Conservation (phyloP, 148 eudicot species). For the Rhododendron griersonianum region DNA sequence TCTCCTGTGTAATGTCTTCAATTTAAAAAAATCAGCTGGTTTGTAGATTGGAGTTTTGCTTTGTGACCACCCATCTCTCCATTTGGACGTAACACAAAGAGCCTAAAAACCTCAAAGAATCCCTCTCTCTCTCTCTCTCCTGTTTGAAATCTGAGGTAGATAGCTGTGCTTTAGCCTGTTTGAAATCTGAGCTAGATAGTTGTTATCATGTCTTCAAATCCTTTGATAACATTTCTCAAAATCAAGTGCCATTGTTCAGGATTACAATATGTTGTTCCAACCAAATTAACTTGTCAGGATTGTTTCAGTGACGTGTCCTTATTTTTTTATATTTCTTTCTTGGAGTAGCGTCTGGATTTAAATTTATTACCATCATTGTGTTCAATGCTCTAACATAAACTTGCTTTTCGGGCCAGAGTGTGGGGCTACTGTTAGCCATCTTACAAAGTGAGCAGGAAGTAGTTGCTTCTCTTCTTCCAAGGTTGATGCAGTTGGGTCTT, state of each 20-base stretch:
- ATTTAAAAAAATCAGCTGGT: neutral
- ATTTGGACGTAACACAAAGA: neutral
- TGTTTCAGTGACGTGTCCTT: neutral
- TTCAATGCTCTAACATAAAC: conserved; percentile 6
- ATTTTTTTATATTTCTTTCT: neutral
- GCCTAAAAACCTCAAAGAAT: neutral
- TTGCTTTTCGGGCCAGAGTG: conserved; percentile 44
- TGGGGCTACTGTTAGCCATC: conserved; percentile 63
- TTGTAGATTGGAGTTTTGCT: neutral
- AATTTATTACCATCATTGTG: neutral
- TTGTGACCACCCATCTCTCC: neutral
- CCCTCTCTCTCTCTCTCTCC: neutral
- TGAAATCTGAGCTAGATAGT: neutral
- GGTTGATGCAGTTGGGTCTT: conserved; percentile 67
- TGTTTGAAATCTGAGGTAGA: neutral
- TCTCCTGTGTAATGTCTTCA: neutral
- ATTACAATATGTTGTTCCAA: neutral
- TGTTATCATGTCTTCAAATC: neutral
- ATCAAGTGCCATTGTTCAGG: neutral
- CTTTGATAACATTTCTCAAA: neutral
- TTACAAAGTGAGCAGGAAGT: conserved; percentile 58
- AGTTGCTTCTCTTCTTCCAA: conserved; percentile 49
- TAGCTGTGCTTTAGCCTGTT: neutral
- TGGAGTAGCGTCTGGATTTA: neutral
- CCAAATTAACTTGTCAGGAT: neutral